Evolutionary conservation across 2,329 filamentous ascomycete species (phyloP), one percentile per base, ranked within the genome.

Genomic region (Xylariaceae sp.): DNA sequence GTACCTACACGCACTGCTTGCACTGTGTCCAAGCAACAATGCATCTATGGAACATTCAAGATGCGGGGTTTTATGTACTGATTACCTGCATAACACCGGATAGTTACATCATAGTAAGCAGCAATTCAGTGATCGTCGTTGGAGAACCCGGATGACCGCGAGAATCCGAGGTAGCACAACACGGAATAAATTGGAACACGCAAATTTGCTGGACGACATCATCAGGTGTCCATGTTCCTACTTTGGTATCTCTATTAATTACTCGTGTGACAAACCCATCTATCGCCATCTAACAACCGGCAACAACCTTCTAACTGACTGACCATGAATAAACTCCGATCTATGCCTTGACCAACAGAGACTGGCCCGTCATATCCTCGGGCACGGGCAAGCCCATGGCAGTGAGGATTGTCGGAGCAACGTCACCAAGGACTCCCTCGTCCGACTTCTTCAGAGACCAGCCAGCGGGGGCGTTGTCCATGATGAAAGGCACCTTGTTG

Each of bases 401-500:
- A 4, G 86, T 89, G 49, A 99, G 82, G 61, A 99, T 75, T 13
- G 94, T 99, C n/a, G 94, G 94, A 6, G 94, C 94, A 39, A 99
- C 94, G 72, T 99, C 94, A 61, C 94, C 94, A 18, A 99, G 82
- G n/a, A 99, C 94, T 71, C 92, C 93, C 62, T 87, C 86, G 11
- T 74, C 72, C 59, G 85, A 81, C 78, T 92, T 88, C 81, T 90
- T 88, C 70, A 99, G 79, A 69, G 85, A 90, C 88, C 89, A 97
- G 68, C 90, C 89, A 72, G 89, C 83, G 47, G 94, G 94, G 7
- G 92, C 92, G 74, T 97, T 99, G 73, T 92, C 91, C 92, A 99
- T 96, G 76, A 97, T 85, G 73, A 99, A 93, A 8, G 94, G 94
- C 56, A 99, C 94, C 76, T 94, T 94, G 84, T 99, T 99, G 67